Base-by-base conservation (phyloP, 768 basidiomycete species). In the Agaricus blazei region DNA sequence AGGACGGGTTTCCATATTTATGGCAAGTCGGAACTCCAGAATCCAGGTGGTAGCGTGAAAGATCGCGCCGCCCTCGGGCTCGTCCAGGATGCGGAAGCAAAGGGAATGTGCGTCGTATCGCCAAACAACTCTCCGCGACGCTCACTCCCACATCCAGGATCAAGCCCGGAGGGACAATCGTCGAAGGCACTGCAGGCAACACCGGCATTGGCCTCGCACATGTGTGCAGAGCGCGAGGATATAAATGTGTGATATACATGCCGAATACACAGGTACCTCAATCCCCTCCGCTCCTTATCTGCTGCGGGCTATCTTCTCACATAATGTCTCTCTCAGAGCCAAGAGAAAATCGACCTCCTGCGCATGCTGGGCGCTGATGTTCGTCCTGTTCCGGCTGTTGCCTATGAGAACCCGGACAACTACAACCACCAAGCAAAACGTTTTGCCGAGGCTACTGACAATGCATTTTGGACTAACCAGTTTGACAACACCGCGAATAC, bases 231-330 rank as follows among this genome's bases (percentile, higher is more conserved):
- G 82, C 92, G 6, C 83, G 77, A 63, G 95, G 97, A 2, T 98
- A 99, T 77, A 90, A 87, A 68, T 98, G 97, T 69, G 96, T 99
- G 9, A 99, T 99, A 65, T 99, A 91, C 81, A 98, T 99, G 96
- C 96, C 96, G 29, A 77, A 97, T 68, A 93, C 88, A 3, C 90
- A 97, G 80, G 90, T 84, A 52, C 41, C 72, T 51, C 29, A 7
- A 12, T 27, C 1, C 26, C 36, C 11, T 27, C 27, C 12, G 15
- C 42, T 23, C 51, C 31, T 56, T 31, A 19, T n/a, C 54, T 37
- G 19, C 19, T 19, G 19, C 19, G 19, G 19, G 19, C 14, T 50
- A 42, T 23, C 26, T 40, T 27, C 6, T 27, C 36, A 5, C n/a
- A 29, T 26, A 42, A n/a, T 64, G 19, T 31, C 9, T 34, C 34